Base-by-base conservation (phyloP, 1,284 basidiomycete species). In the Rhodotorula sp. region DNA sequence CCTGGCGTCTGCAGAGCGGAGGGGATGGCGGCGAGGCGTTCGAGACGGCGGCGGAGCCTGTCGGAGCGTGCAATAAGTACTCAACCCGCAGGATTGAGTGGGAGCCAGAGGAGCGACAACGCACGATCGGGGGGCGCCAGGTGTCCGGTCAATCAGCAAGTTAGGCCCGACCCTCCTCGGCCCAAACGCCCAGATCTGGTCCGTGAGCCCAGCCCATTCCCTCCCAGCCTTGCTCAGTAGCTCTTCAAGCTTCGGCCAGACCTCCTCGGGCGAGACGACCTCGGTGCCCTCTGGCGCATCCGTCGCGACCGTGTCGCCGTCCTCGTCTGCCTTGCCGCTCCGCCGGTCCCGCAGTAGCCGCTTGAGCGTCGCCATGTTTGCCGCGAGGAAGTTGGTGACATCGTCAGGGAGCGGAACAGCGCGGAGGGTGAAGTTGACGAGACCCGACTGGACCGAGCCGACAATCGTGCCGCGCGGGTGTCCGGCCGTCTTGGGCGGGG, bases 131-230 rank as follows among this genome's bases (percentile, higher is more conserved):
- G 78, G 71, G 66, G 80, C 21, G 72, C 83, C 54, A 61, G 72
- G 62, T 78, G 81, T 82, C 67, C 50, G 75, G 68, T 97, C 96
- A 17, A 98, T 84, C 12, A 99, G 83, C 21, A 99, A 79, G 80
- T 96, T 97, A 8, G 92, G 88, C 0, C 96, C 96, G 25, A 91
- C 88, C 64, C 88, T 84, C 74, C 91, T 90, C 0, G 97, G 96
- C 0, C 97, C 97, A 81, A 97, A 96, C 21, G 91, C 88, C 91
- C 93, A 96, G 2, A 97, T 87, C 66, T 84, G 86, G 61, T 93
- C 90, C 0, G 84, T 85, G 13, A 94, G 80, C 61, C 87, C 87
- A 4, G 81, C 82, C 94, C 95, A 98, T 74, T 97, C 93, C 5
- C 88, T 86, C 4, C 93, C 94, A 7, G 85, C 88, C 68, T 87